phyloP scores from a whole-genome alignment of 1,284 basidiomycete genomes.

The Puccinia polysora region DNA sequence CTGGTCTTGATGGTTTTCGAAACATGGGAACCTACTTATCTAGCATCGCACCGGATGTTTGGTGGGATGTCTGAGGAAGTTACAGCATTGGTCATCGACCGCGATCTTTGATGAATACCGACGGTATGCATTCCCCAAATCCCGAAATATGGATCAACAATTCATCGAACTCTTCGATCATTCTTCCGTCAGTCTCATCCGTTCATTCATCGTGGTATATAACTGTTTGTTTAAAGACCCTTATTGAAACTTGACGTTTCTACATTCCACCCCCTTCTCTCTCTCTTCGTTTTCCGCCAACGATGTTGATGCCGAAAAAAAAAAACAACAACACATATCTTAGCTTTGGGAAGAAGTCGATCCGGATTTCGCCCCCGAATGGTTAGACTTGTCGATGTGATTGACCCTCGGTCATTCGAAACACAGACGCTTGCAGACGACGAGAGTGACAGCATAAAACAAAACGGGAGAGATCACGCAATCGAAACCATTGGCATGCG shows the following conservation, averaged over 20 bases:
- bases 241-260: neutral
- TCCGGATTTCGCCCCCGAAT: constrained; percentile 26
- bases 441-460: no score
- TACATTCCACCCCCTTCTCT: neutral
- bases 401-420: no score
- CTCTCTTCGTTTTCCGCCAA: neutral
- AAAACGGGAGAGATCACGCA: no score
- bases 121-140: constrained; percentile 58
- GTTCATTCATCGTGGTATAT: no score
- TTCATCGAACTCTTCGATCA: constrained; percentile 58
- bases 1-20: neutral
- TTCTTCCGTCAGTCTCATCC: constrained; percentile 6
- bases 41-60: constrained; percentile 60
- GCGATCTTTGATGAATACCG: constrained; percentile 60
- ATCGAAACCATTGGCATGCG: no score
- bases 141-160: constrained; percentile 58
- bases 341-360: constrained; percentile 41
- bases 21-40: no score
- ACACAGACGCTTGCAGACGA: neutral
- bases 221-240: neutral
- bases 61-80: constrained; percentile 58
- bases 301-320: no score
- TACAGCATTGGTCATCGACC: constrained; percentile 59
- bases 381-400: constrained; percentile 30
- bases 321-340: no score